A percentile compares a stretch with the other conserved stretches of the same genome.
These are phyloP conservation scores for Paradendryphiella salina DNA, from an alignment of 2,329 filamentous ascomycete genomes.

Conservation along the genomic window DNA sequence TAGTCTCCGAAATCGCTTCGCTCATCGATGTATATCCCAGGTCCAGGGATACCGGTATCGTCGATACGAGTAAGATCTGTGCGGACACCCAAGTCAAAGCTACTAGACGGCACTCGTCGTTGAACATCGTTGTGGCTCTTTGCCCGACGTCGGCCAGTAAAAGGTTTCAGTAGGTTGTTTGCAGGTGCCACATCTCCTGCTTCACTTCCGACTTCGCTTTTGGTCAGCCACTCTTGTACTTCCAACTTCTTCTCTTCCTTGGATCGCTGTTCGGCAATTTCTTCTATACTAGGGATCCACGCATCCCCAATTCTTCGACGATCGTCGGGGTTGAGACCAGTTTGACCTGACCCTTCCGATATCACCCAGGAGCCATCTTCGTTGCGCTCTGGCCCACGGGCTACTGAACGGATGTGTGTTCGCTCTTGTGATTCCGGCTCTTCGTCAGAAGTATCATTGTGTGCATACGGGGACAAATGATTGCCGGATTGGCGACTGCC, in stretches of 20 bases:
- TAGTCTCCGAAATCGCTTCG: slow-evolving; percentile 45
- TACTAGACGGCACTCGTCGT: slow-evolving; percentile 25
- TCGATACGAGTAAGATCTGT: slow-evolving; percentile 39
- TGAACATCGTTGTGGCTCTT: slow-evolving; percentile 51
- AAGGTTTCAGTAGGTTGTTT: slow-evolving; percentile 33
- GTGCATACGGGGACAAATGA: slow-evolving; percentile 46
- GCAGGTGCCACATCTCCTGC: slow-evolving; percentile 47
- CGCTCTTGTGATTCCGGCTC: slow-evolving; percentile 32
- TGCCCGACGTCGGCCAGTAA: slow-evolving; percentile 50
- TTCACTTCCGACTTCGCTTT: slow-evolving; percentile 53
- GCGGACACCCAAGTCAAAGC: slow-evolving; percentile 40
- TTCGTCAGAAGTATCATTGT: slow-evolving; percentile 41
- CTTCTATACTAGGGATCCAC: slow-evolving; percentile 55
- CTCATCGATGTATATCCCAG: slow-evolving; percentile 51
- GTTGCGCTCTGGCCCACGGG: slow-evolving; percentile 45
- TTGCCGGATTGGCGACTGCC: slow-evolving; percentile 42
- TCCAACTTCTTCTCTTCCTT: slow-evolving; percentile 57
- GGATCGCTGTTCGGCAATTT: slow-evolving; percentile 53
- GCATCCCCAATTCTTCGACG: slow-evolving; percentile 49
- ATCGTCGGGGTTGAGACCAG: slow-evolving; percentile 53
- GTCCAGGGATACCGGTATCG: slow-evolving; percentile 54
- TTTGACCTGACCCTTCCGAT: slow-evolving; percentile 46
- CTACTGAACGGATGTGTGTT: slow-evolving; percentile 27
- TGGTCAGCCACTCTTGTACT: slow-evolving; percentile 58
- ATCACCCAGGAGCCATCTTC: slow-evolving; percentile 54